Conservation (phyloP, 2,329 filamentous ascomycete genomes). For the Fusarium pseudoanthophilum region DNA sequence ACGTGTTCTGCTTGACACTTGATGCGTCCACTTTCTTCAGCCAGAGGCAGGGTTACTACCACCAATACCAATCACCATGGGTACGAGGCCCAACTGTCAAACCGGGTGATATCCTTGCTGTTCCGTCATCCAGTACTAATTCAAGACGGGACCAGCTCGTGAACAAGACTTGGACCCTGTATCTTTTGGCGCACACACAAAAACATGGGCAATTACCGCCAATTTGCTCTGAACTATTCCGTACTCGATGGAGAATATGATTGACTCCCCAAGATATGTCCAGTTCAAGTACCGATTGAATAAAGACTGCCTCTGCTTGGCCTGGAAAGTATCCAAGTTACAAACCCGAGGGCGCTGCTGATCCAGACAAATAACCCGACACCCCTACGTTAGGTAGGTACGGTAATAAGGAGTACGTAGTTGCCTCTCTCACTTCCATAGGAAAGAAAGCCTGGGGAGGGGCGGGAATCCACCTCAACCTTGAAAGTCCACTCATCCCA, state of each 20-base stretch:
- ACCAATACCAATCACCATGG: neutral
- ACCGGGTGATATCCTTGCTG: slow-evolving; percentile 32
- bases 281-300: neutral
- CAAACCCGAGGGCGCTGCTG: neutral
- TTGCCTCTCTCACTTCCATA: neutral
- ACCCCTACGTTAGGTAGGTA: neutral
- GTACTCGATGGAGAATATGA: slow-evolving; percentile 1
- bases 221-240: neutral
- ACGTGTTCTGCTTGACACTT: slow-evolving; percentile 15
- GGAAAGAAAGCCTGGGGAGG: slow-evolving; percentile 17
- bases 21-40: neutral
- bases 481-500: slow-evolving; percentile 30
- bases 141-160: slow-evolving; percentile 32
- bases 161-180: slow-evolving; percentile 40
- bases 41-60: neutral
- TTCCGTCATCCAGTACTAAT: slow-evolving; percentile 31
- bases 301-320: neutral
- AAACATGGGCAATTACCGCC: slow-evolving; percentile 16
- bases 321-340: neutral
- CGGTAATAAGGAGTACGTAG: slow-evolving; percentile 4
- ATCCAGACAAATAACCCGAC: neutral
- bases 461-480: slow-evolving; percentile 25
- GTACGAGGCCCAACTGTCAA: slow-evolving; percentile 29
- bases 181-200: slow-evolving; percentile 27
- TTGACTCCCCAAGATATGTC: neutral